Evolutionary conservation across 768 basidiomycete genomes (phyloP).

Genomic region (Panellus pusillus): DNA sequence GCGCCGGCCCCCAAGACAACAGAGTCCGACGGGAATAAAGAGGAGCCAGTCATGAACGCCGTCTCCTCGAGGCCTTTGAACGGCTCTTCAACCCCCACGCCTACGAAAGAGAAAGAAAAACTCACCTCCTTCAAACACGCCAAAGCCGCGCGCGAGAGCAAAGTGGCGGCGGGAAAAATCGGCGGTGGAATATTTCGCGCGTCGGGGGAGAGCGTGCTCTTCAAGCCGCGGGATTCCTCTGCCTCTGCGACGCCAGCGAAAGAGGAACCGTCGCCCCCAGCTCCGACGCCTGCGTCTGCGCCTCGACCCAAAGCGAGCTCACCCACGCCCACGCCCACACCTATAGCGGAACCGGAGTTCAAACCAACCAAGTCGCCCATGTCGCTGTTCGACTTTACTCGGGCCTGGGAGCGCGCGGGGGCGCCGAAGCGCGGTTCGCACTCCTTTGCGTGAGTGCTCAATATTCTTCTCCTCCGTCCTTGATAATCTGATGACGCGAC

Average conservation of each 20-base stretch:
- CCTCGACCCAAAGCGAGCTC: background rate
- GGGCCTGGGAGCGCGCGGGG: conserved; percentile 50
- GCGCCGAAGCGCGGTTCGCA: conserved; percentile 51
- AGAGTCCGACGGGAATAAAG: background rate
- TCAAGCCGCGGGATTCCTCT: conserved; percentile 35
- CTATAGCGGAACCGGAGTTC: conserved; percentile 1
- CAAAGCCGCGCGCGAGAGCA: conserved; percentile 53
- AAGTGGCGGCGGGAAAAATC: conserved; percentile 40
- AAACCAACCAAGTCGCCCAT: conserved; percentile 30
- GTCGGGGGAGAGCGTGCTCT: conserved; percentile 60
- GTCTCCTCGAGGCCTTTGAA: conserved; percentile 39
- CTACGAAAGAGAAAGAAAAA: conserved; percentile 8
- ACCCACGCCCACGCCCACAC: background rate
- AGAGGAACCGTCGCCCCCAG: background rate
- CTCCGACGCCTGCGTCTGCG: background rate
- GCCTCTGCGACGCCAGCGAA: too few relatives aligned
- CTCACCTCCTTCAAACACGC: conserved; percentile 55
- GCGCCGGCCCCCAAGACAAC: background rate
- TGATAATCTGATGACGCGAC: too few relatives aligned
- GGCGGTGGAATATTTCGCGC: conserved; percentile 75
- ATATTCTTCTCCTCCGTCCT: too few relatives aligned
- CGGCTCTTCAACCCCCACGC: conserved; percentile 11
- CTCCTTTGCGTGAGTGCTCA: conserved; percentile 53
- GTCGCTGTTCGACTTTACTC: conserved; percentile 64
- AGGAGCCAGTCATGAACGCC: conserved; percentile 33